phyloP scores from a whole-genome alignment of 129 eudicot species.

The Flaveria linearis region DNA sequence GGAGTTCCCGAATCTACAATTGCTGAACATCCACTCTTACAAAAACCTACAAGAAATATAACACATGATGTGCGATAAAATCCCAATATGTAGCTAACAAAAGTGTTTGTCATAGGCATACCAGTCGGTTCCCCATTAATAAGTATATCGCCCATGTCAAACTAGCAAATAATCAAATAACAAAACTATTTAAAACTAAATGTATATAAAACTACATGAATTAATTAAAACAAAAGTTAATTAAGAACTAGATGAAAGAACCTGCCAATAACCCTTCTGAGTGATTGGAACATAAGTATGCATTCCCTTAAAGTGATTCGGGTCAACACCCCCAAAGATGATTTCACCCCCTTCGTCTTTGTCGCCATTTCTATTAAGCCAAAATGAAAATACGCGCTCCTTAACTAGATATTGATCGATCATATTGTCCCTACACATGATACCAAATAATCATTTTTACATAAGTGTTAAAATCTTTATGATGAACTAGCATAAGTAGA shows the following conservation, averaged over 20 bases:
- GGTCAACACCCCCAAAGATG: conserved; percentile 85
- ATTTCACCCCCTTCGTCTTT: conserved; percentile 77
- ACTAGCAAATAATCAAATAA: conserved; percentile 38
- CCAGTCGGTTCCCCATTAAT: conserved; percentile 61
- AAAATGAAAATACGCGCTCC: conserved; percentile 73
- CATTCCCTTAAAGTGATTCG: conserved; percentile 62
- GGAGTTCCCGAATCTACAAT: conserved; percentile 86
- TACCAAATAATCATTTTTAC: neutral
- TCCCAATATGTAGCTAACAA: neutral
- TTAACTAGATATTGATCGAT: conserved; percentile 63
- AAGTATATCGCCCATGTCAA: conserved; percentile 71
- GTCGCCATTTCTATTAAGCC: conserved; percentile 58
- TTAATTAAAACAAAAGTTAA: neutral
- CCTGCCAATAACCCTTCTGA: conserved; percentile 91
- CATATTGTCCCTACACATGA: conserved; percentile 56
- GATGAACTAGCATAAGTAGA: neutral
- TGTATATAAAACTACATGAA: neutral
- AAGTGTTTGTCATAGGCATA: conserved; percentile 20
- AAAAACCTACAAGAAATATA: conserved; percentile 45
- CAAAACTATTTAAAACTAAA: neutral
- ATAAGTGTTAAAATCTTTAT: neutral
- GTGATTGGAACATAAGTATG: conserved; percentile 76
- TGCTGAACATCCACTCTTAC: conserved; percentile 70
- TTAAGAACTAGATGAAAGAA: conserved; percentile 24
- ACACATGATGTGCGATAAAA: neutral